Base-by-base conservation (phyloP, 495 filamentous ascomycete genomes). In the Aspergillus ellipticus region DNA sequence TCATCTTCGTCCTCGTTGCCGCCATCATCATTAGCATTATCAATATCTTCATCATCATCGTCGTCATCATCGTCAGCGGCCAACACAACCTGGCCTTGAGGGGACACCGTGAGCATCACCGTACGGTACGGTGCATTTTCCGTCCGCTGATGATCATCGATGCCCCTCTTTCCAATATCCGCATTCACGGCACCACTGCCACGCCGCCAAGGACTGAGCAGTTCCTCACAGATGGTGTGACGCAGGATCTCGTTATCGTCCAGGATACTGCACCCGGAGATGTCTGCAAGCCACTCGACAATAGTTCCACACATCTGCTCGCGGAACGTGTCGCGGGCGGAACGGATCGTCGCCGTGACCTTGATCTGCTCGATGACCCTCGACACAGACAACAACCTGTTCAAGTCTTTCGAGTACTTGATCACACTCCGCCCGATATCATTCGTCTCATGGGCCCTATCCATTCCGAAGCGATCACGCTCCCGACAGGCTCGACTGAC, bases 291-390 rank as follows among this genome's bases (percentile, higher is more conserved):
- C 95, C 95, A 98, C 64, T 97, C 92, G 53, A 97, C 87, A 58
- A 98, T 95, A n/a, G 92, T 93, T 2, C 85, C 91, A 67, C 91
- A 96, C 94, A 98, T 98, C 68, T 97, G 89, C 72, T 98, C 94
- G 56, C 94, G 80, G 75, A 96, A 98, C 0, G 89, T 97, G 71
- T 98, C 94, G 50, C 94, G 79, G 0, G 95, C 79, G 26, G 95
- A 97, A 6, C 94, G 85, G 56, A 98, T 92, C 4, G 95, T 97
- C 53, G 95, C 88, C 0, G 95, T 97, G 49, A 97, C 85, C 67
- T 96, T 96, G 76, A 97, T 96, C 51, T 94, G 84, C 69, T 97
- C 95, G 39, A 98, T 89, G 26, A 90, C 85, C 61, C 81, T 86
- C 6, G 91, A 89, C 47, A 90, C 88, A 26, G 69, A 74, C 43